phyloP scores from a whole-genome alignment of 768 basidiomycete genomes.

The Phylloporus arenicola region DNA sequence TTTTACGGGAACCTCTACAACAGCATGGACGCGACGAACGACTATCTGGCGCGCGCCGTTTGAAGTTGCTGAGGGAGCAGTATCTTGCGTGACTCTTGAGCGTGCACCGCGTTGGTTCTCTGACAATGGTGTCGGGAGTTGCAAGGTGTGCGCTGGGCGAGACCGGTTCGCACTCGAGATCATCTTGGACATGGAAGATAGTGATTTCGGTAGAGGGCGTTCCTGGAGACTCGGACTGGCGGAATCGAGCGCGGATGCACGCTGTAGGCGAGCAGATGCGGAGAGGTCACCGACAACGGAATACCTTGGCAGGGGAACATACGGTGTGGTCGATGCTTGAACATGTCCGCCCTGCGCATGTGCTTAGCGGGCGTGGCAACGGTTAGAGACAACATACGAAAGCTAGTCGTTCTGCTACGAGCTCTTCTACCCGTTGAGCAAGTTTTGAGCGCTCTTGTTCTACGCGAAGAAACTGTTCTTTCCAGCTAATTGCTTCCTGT shows the following conservation, averaged over 20 bases:
- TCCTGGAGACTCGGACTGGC: slow-evolving; percentile 25
- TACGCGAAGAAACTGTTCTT: slow-evolving; percentile 71
- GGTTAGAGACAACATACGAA: slow-evolving; percentile 33
- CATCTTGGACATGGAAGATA: slow-evolving; percentile 25
- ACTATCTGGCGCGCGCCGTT: slow-evolving; percentile 28
- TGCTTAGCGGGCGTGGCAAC: slow-evolving; percentile 1
- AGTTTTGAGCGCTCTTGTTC: slow-evolving; percentile 63
- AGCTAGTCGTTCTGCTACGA: slow-evolving; percentile 43
- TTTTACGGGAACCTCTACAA: slow-evolving; percentile 56
- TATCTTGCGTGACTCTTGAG: slow-evolving; percentile 14
- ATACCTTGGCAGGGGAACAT: slow-evolving; percentile 32
- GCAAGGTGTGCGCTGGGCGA: slow-evolving; percentile 9
- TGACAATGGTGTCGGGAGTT: slow-evolving; percentile 30
- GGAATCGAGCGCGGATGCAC: slow-evolving; percentile 15
- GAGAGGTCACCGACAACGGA: slow-evolving; percentile 23
- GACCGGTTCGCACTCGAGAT: slow-evolving; percentile 4
- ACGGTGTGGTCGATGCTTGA: slow-evolving; percentile 18
- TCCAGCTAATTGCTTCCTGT: slow-evolving; percentile 62
- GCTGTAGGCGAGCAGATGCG: slow-evolving; percentile 22
- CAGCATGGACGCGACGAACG: slow-evolving; percentile 61
- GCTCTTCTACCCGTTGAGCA: slow-evolving; percentile 52
- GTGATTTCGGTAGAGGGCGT: slow-evolving; percentile 29
- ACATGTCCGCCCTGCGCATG: slow-evolving; percentile 13
- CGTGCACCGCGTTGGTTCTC: slow-evolving; percentile 26
- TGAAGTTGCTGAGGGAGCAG: not conserved